Conservation (phyloP, 139 green algal genomes). For the Picocystis salinarum region DNA sequence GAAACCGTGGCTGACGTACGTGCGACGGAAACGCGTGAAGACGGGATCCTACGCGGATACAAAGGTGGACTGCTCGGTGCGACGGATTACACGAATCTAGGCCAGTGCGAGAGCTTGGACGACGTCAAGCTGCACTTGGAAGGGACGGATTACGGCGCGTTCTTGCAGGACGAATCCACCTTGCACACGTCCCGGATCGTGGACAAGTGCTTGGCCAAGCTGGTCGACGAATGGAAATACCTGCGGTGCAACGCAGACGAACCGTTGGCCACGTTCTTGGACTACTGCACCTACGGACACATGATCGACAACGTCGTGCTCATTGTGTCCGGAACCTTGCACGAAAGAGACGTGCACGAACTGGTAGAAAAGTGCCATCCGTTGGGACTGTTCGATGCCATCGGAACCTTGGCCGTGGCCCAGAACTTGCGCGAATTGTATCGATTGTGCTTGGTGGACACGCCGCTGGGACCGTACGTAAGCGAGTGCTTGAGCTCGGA, state of each 20-base stretch:
- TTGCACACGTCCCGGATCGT: conserved; percentile 83
- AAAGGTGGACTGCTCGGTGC: conserved; percentile 63
- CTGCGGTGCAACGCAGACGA: conserved; percentile 72
- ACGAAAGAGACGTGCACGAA: conserved; percentile 92
- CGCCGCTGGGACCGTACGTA: conserved; percentile 92
- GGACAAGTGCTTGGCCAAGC: conserved; percentile 84
- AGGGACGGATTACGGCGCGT: conserved; percentile 74
- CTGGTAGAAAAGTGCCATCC: conserved; percentile 96
- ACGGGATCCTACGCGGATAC: conserved; percentile 83
- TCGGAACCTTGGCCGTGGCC: conserved; percentile 83
- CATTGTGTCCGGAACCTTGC: conserved; percentile 89
- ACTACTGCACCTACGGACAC: conserved; percentile 96
- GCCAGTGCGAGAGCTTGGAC: conserved; percentile 89
- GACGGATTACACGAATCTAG: conserved; percentile 94
- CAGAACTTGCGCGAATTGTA: conserved; percentile 94
- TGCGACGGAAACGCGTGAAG: too few species aligned
- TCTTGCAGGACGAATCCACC: conserved; percentile 66
- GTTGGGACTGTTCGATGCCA: conserved; percentile 92
- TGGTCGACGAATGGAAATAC: conserved; percentile 88
- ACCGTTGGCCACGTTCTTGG: conserved; percentile 74
- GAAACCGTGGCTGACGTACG: too few species aligned
- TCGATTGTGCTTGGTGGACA: conserved; percentile 87
- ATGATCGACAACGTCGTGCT: conserved; percentile 99
- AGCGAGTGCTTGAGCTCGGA: conserved; percentile 25
- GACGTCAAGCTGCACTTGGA: conserved; percentile 96